Percentiles rank a stretch among this genome's conserved stretches.
Evolutionary conservation across 2,329 filamentous ascomycete species (phyloP).

Genomic region (Tolypocladium endophyticum): DNA sequence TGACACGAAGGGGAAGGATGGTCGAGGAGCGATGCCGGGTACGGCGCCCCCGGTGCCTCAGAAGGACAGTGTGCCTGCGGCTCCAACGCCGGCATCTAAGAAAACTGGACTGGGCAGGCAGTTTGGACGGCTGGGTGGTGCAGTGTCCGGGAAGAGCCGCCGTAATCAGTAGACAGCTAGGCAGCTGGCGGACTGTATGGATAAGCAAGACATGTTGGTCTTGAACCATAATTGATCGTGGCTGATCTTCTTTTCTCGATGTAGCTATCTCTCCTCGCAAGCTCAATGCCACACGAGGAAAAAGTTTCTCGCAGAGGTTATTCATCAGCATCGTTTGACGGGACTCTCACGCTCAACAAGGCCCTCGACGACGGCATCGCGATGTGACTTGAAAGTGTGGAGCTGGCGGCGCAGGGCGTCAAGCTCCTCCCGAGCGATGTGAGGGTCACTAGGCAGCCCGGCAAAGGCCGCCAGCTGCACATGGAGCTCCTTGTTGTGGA

Average conservation of each 20-base stretch:
- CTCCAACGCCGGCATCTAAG: constrained; percentile 40
- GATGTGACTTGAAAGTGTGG: constrained; percentile 44
- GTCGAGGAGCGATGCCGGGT: constrained; percentile 16
- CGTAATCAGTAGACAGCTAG: constrained; percentile 20
- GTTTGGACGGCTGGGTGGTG: constrained; percentile 61
- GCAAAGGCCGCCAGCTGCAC: constrained; percentile 54
- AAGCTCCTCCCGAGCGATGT: constrained; percentile 59
- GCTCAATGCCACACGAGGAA: neutral
- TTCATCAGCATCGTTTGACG: constrained; percentile 23
- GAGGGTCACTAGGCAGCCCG: constrained; percentile 60
- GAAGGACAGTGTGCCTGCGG: constrained; percentile 35
- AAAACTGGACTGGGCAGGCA: constrained; percentile 55
- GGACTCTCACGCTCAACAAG: constrained; percentile 55
- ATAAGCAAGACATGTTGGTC: neutral
- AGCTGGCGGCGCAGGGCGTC: constrained; percentile 57
- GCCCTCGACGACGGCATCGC: constrained; percentile 67
- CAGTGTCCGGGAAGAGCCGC: constrained; percentile 54
- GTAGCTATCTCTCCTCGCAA: neutral
- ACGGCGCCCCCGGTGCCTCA: constrained; percentile 30
- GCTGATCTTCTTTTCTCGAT: neutral
- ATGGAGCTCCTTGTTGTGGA: constrained; percentile 49
- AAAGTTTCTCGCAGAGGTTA: neutral
- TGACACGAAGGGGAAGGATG: constrained; percentile 30
- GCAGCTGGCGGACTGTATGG: neutral
- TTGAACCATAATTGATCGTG: neutral